Base-by-base conservation (phyloP, 148 eudicot species). In the Nyssa sinensis region DNA sequence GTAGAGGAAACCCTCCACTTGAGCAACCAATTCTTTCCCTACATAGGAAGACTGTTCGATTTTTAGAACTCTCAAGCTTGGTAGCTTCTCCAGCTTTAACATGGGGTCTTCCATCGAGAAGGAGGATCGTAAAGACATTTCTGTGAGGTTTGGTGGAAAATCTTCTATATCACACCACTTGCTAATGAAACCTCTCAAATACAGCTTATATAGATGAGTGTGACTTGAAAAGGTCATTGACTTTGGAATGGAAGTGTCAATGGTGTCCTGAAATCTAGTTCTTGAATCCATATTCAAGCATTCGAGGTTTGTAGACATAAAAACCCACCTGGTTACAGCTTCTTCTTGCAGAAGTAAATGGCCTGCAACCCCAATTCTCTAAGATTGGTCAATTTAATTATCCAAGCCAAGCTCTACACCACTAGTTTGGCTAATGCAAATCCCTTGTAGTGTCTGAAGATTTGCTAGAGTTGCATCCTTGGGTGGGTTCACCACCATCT, bases 1-100 rank as follows among this genome's bases (percentile, higher is more conserved):
- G 68, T 32, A 37, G 55, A 44, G 75, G 60, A 23, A 73, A 73
- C 27, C 75, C 75, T 73, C 67, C 59, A n/a, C 37, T 29, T 5
- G 67, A 62, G 60, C 75, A 24, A 44, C 39, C 32, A 63, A 11
- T 25, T 30, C 33, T 29, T 73, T 39, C 49, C 67, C 67, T 9
- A 49, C 21, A 11, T 62, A 73, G 3, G 75, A 39, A 35, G 58
- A 21, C 11, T 49, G 23, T 16, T 41, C 39, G n/a, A 73, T 21
- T 30, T 62, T 63, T 9, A 73, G 68, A 32, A 73, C 27, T 16
- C 75, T 63, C 0, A 73, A 31, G 24, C 35, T 41, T 37, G 58
- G 75, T 0, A 73, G 68, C 68, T 62, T 62, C 68, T 62, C 75
- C 59, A 73, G 41, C 59, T 39, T 64, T 32, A 6, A 39, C 75